Conservation (phyloP, 148 eudicot genomes). For the Chenopodium album region DNA sequence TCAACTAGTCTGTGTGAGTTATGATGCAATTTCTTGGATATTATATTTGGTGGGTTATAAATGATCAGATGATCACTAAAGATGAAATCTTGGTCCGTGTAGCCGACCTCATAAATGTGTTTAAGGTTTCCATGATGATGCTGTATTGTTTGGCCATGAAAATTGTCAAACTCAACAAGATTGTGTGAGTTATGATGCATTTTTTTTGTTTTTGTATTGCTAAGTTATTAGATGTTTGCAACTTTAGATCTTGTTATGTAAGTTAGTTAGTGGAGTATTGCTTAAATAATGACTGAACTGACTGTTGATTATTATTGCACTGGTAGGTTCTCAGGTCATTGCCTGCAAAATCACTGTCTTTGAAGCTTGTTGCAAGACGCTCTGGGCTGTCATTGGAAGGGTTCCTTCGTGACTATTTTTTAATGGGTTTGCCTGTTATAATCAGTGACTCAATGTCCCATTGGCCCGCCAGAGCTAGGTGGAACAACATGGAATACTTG, state of each 20-base stretch:
- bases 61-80: neutral
- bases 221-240: neutral
- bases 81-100: too few species aligned
- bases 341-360: conserved; percentile 71
- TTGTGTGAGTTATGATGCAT: neutral
- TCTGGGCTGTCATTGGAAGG: conserved; percentile 76
- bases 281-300: neutral
- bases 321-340: conserved; percentile 54
- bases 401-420: conserved; percentile 69
- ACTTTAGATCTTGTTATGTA: neutral
- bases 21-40: neutral
- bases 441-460: conserved; percentile 83
- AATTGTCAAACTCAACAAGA: neutral
- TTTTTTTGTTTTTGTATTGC: neutral
- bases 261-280: neutral
- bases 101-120: too few species aligned
- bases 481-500: conserved; percentile 78
- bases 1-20: neutral
- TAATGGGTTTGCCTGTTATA: conserved; percentile 75
- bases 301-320: conserved; percentile 12
- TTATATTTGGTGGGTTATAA: too few species aligned
- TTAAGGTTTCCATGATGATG: too few species aligned
- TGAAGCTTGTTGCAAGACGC: conserved; percentile 49
- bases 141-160: neutral
- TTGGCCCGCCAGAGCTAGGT: conserved; percentile 90